Percentiles rank a stretch among this genome's conserved stretches.
These are phyloP conservation scores for Pseudocercospora fijiensis DNA, from an alignment of 2,329 filamentous ascomycete species.

Conservation along the genomic window DNA sequence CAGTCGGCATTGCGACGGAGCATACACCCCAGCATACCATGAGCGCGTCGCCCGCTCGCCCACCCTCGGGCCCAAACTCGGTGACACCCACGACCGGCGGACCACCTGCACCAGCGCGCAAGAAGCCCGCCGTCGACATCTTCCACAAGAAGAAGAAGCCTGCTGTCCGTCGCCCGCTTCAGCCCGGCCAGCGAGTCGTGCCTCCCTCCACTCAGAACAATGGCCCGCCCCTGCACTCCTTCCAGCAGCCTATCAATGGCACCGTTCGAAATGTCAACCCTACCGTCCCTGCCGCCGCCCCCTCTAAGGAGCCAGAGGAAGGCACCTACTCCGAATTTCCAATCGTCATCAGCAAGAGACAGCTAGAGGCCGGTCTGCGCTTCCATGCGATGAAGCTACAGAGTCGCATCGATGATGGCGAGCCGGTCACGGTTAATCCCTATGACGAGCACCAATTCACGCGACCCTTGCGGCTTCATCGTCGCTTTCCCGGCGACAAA, in stretches of 20 bases:
- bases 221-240: constrained; percentile 12
- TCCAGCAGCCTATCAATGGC: constrained; percentile 17
- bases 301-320: constrained; percentile 17
- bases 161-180: constrained; percentile 31
- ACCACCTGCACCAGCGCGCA: constrained; percentile 36
- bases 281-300: constrained; percentile 26
- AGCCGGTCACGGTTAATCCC: constrained; percentile 53
- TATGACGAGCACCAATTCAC: constrained; percentile 81
- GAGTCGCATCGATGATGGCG: constrained; percentile 46
- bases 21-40: constrained; percentile 25
- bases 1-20: background rate
- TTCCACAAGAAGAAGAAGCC: constrained; percentile 40
- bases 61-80: constrained; percentile 35
- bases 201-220: constrained; percentile 12
- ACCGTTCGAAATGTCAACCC: constrained; percentile 1
- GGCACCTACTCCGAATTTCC: constrained; percentile 56
- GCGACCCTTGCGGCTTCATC: constrained; percentile 82
- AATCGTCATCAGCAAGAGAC: constrained; percentile 78
- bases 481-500: constrained; percentile 75
- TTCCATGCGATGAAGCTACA: constrained; percentile 85
- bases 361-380: constrained; percentile 73
- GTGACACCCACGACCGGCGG: constrained; percentile 42
- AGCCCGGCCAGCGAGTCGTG: constrained; percentile 16
- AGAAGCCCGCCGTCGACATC: constrained; percentile 38
- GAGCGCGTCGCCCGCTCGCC: constrained; percentile 39